Base-by-base conservation (phyloP, 495 filamentous ascomycete genomes). In the Arthonia radiata region DNA sequence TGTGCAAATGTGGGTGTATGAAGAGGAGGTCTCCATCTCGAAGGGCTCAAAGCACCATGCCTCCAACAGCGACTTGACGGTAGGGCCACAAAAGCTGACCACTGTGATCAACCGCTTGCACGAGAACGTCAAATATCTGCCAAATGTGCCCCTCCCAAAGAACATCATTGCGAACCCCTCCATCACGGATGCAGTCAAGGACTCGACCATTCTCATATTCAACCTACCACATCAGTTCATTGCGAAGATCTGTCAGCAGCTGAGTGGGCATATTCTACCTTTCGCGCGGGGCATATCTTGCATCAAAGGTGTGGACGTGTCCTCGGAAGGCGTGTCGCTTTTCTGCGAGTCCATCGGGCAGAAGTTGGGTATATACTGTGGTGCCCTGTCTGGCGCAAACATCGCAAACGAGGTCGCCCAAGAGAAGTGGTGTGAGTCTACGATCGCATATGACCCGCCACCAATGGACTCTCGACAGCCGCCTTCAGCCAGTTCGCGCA, bases 221-320 rank as follows among this genome's bases (percentile, higher is more conserved):
- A 92, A 92, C 53, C 61, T 97, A 11, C 89, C 89, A 4, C 89
- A 99, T 53, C 83, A 99, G 47, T 99, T 99, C 51, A 92, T 99
- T 42, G 61, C 63, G 46, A 68, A 66, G 33, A 77, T 79, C 34
- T 93, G 82, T 50, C 60, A 71, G 22, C 67, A 79, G 44, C 60
- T 99, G 32, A 62, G 75, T 45, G 86, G 79, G 27, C 65, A 90
- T 37, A 83, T 89, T 38, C 50, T 91, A 10, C 86, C 86, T 0
- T 93, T 71, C 37, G 83, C 89, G 11, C 68, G 89, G 26, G 89
- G 80, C 24, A 74, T 99, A 34, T 91, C 79, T 34, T 99, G 89
- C 49, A 94, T 93, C 48, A 99, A 99, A 58, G 89, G 89, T 34
- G 79, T 99, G 25, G 71, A 86, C 31, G 89, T 99, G 23, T 66